Evolutionary conservation across 2,329 filamentous ascomycete genomes (phyloP).

Genomic region (Phialophora expanda): DNA sequence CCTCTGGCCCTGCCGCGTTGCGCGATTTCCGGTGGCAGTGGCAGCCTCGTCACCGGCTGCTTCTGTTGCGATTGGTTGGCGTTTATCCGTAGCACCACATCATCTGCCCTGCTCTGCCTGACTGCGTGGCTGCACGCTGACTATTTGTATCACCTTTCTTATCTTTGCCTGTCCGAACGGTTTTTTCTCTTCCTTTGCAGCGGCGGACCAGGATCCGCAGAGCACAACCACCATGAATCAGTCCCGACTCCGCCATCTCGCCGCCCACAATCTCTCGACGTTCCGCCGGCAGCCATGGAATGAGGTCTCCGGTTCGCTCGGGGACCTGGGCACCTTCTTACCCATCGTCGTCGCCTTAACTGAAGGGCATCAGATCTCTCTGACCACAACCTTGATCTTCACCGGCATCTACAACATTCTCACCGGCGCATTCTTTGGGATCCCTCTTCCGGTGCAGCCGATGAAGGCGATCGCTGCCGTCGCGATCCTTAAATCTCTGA

Average conservation of each 20-base stretch:
- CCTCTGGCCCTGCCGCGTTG: not conserved
- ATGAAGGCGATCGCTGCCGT: constrained; percentile 90
- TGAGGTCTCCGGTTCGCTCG: constrained; percentile 86
- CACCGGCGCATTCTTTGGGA: constrained; percentile 81
- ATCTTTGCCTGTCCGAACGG: not conserved
- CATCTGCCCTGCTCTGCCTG: constrained; percentile 3
- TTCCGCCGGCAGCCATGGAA: constrained; percentile 63
- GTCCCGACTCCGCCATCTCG: constrained; percentile 21
- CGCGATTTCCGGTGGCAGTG: not conserved
- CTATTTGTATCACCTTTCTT: constrained; percentile 5
- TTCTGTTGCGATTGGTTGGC: not conserved
- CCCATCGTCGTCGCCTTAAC: constrained; percentile 88
- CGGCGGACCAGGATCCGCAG: not conserved
- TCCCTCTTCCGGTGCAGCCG: constrained; percentile 89
- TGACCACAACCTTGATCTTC: constrained; percentile 82
- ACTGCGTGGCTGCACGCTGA: not conserved
- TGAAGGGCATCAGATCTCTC: constrained; percentile 75
- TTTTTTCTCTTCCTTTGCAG: not conserved
- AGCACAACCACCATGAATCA: constrained; percentile 13
- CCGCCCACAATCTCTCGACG: constrained; percentile 60
- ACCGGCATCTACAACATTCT: constrained; percentile 85
- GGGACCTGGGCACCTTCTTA: constrained; percentile 86
- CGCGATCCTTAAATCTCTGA: constrained; percentile 73
- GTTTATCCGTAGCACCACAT: constrained; percentile 11
- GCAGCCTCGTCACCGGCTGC: not conserved